These are phyloP conservation scores for Eragrostis curvula DNA, from an alignment of 176 grass and related monocot genomes.

Conservation along the genomic window DNA sequence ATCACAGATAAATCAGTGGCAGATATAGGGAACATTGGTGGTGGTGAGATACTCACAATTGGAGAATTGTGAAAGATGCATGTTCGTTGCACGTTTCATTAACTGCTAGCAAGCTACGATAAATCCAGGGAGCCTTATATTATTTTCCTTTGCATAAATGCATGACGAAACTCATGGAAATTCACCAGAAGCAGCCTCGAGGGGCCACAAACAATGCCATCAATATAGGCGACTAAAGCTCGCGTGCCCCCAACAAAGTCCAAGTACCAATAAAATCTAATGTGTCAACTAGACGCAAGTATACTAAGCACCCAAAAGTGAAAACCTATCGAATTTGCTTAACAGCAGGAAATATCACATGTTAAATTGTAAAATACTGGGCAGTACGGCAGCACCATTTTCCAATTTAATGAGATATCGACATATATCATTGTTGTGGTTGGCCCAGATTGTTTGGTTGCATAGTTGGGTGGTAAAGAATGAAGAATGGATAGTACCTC, in stretches of 20 bases:
- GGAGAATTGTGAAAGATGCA: too few species aligned
- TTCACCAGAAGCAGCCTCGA: too few species aligned
- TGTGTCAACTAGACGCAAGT: not conserved
- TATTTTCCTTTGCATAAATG: too few species aligned
- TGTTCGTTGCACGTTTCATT: too few species aligned
- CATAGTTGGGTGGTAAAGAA: constrained; percentile 31
- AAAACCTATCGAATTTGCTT: not conserved
- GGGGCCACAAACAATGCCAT: too few species aligned
- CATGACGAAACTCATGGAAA: too few species aligned
- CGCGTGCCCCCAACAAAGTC: too few species aligned
- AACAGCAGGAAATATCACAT: not conserved
- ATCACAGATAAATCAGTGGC: not conserved
- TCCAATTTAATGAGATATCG: constrained; percentile 21
- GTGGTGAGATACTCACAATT: too few species aligned
- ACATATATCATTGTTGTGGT: not conserved
- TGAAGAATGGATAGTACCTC: constrained; percentile 59
- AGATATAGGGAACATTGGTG: too few species aligned
- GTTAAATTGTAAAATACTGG: constrained; percentile 14
- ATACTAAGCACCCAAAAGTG: not conserved
- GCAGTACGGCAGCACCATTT: constrained; percentile 4
- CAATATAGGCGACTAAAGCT: too few species aligned
- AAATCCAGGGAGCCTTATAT: too few species aligned
- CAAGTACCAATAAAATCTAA: constrained; percentile 21
- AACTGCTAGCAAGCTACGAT: too few species aligned
- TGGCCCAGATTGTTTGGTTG: not conserved